phyloP scores from a whole-genome alignment of 192 early-diverging fungal species.

The Coemansia sp. region DNA sequence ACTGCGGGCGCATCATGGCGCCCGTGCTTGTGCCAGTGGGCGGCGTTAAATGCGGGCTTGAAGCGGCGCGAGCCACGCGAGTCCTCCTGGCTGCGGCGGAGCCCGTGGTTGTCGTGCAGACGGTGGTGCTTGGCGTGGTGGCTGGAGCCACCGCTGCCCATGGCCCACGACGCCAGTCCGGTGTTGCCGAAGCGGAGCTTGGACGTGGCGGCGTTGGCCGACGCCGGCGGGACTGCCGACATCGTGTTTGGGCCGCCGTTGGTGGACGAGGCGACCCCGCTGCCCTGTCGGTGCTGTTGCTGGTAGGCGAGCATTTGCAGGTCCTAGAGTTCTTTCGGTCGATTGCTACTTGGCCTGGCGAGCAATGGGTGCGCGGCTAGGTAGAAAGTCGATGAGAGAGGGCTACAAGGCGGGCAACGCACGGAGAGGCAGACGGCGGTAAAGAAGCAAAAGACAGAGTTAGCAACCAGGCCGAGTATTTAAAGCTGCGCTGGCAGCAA shows the following conservation, averaged over 20 bases:
- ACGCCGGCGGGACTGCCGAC: slow-evolving; percentile 30
- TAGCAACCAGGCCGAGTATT: neutral
- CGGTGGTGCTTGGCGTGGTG: slow-evolving; percentile 20
- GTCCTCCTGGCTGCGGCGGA: slow-evolving; percentile 34
- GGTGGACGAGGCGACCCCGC: slow-evolving; percentile 13
- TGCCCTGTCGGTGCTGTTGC: slow-evolving; percentile 32
- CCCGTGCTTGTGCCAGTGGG: slow-evolving; percentile 45
- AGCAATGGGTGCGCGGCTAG: neutral
- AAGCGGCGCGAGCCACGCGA: slow-evolving; percentile 31
- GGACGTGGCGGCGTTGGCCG: slow-evolving; percentile 30
- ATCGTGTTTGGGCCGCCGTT: slow-evolving; percentile 11
- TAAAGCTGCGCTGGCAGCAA: neutral
- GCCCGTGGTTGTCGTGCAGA: slow-evolving; percentile 18
- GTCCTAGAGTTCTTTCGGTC: neutral
- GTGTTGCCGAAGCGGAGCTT: slow-evolving; percentile 47
- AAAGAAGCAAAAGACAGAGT: neutral
- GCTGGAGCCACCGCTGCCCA: slow-evolving; percentile 11
- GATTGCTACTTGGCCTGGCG: neutral
- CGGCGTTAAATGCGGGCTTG: slow-evolving; percentile 31
- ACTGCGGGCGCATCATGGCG: slow-evolving; percentile 3
- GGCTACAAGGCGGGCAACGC: neutral
- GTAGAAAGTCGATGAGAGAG: no score
- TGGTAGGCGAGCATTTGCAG: slow-evolving; percentile 46
- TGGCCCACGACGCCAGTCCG: slow-evolving; percentile 30
- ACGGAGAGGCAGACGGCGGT: neutral